Conservation (phyloP, 176 grass and related monocot genomes). For the Musa beccarii region DNA sequence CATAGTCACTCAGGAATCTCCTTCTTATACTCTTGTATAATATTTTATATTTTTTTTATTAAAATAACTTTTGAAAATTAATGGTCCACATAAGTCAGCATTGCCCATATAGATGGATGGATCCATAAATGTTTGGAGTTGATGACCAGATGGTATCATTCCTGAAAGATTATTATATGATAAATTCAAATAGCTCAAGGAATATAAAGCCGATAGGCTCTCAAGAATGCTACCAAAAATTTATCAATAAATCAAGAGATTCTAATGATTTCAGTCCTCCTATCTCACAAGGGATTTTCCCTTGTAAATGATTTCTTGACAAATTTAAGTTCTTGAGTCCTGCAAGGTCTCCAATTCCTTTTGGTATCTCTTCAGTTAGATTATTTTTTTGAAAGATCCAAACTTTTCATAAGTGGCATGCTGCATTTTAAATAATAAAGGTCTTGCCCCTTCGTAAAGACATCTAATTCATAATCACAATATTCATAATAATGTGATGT, state of each 20-base stretch:
- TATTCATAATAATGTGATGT: no score
- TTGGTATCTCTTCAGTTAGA: no score
- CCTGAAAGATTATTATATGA: slow-evolving; percentile 35
- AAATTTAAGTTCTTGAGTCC: no score
- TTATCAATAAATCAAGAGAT: slow-evolving; percentile 3
- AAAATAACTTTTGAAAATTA: slow-evolving; percentile 14
- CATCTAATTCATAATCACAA: no score
- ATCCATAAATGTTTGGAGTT: slow-evolving; percentile 34
- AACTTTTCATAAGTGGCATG: no score
- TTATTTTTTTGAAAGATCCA: no score
- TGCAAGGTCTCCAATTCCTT: no score
- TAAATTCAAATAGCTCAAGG: slow-evolving; percentile 22
- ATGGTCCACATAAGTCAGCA: slow-evolving; percentile 8
- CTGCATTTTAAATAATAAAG: no score
- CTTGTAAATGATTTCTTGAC: no score
- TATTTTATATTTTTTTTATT: background rate
- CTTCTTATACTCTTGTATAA: background rate
- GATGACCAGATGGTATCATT: slow-evolving; percentile 24
- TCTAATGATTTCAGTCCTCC: no score
- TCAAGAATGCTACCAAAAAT: slow-evolving; percentile 28
- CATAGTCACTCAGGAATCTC: background rate
- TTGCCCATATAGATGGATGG: slow-evolving; percentile 30
- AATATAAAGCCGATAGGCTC: slow-evolving; percentile 13
- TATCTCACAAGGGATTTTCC: no score
- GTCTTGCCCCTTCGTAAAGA: no score